Evolutionary conservation across 1,284 basidiomycete species (phyloP), one percentile per base, ranked within the genome.

Genomic region (Cryptococcus sp.): DNA sequence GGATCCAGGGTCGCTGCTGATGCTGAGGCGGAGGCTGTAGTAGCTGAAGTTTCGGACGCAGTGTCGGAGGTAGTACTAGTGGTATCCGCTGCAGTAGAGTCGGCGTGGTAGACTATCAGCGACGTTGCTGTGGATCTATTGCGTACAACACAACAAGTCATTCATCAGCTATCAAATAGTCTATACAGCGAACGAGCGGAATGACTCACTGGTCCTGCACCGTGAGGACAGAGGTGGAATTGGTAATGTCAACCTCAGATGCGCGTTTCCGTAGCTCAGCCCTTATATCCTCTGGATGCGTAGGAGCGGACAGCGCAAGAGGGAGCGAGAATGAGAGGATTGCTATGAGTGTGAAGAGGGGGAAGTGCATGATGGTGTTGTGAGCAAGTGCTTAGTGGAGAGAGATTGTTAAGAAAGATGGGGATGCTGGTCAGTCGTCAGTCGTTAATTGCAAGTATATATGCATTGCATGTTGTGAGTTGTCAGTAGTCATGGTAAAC

Each of bases 41-140:
- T 17, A 19, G 46, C 19, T 6, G 46, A 13, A 0, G 46, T 22
- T 8, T 26, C 39, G 16, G 53, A 16, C n/a, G 44, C 13, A 3
- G 40, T 15, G 8, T 34, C 29, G 29, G 29, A 34, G 5, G 29
- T 10, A 34, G 29, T 34, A 13, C 8, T 34, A 7, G 29, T 34
- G 29, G 29, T 34, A 7, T 34, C 29, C 8, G 29, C 29, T 13
- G 29, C 29, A 34, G 29, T 34, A 10, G 29, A 34, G 23, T 47
- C 46, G 26, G 53, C 41, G 38, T 54, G 45, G 11, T 47, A 54
- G 22, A 54, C 45, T 3, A 54, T 29, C n/a, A 54, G 26, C 16
- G 53, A 54, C 19, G 53, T 54, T 5, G 47, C 20, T 22, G 53
- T 54, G 46, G 53, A 54, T 39, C 53, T 54, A n/a, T n/a, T n/a